A percentile compares a stretch with the other conserved stretches of the same genome.
phyloP scores from a whole-genome alignment of 1,284 basidiomycete species.

The Sanguinoderma infundibulare region DNA sequence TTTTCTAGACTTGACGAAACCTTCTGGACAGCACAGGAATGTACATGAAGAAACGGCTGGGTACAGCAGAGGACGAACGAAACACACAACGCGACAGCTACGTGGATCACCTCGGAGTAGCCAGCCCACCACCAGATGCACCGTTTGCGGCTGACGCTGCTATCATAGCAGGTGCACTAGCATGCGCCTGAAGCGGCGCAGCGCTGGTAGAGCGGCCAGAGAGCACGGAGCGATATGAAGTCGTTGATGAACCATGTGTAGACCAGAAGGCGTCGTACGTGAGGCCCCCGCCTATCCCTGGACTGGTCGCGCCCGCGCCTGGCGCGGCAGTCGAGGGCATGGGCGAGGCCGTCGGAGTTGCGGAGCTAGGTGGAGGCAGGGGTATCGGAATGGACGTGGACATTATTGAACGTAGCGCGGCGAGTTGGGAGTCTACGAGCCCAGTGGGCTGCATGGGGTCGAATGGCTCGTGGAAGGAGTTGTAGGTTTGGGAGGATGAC shows the following conservation, averaged over 20 bases:
- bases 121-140: not conserved
- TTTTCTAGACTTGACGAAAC: too few relatives aligned
- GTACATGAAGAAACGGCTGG: not conserved
- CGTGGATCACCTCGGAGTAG: not conserved
- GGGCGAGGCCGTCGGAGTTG: constrained; percentile 4
- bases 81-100: not conserved
- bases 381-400: constrained; percentile 20
- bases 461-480: constrained; percentile 22
- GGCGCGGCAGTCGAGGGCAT: not conserved
- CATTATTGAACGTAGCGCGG: constrained; percentile 24
- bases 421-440: constrained; percentile 26
- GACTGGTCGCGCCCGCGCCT: not conserved
- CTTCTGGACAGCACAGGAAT: too few relatives aligned
- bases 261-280: constrained; percentile 76
- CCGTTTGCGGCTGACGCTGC: not conserved
- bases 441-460: constrained; percentile 27
- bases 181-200: constrained; percentile 15
- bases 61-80: not conserved
- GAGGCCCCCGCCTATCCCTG: constrained; percentile 31
- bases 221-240: constrained; percentile 15
- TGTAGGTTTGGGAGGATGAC: not conserved
- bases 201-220: not conserved
- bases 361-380: constrained; percentile 9
- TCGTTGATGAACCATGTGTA: constrained; percentile 42
- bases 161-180: constrained; percentile 17